Conservation (phyloP, 169 alveolate species). For the Eimeria maxima region DNA sequence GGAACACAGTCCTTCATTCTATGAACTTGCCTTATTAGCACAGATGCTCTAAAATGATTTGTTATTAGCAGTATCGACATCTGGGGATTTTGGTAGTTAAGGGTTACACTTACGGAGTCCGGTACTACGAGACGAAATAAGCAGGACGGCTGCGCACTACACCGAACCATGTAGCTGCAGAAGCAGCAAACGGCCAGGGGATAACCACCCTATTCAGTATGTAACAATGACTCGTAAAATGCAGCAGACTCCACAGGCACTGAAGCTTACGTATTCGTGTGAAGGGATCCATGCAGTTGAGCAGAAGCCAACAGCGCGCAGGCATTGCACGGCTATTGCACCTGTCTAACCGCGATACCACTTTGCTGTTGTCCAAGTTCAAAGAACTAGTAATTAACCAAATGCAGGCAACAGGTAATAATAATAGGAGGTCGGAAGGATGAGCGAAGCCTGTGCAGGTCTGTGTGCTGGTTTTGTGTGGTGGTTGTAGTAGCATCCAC, state of each 20-base stretch:
- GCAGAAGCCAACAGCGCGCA: not conserved
- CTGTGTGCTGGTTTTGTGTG: not conserved
- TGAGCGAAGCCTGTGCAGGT: not conserved
- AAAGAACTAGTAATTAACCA: not conserved
- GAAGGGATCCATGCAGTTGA: not conserved
- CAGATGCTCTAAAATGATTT: no score
- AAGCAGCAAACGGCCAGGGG: not conserved
- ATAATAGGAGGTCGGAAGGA: not conserved
- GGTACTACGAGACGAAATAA: no score
- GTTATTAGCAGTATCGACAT: no score
- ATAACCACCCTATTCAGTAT: not conserved
- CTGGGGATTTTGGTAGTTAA: no score
- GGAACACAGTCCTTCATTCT: no score
- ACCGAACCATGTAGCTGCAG: not conserved
- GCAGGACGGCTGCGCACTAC: no score
- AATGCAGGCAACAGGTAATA: not conserved
- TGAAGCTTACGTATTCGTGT: not conserved
- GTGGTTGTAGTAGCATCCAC: no score
- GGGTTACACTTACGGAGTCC: no score
- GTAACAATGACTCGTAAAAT: not conserved
- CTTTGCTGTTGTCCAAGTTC: constrained; percentile 7
- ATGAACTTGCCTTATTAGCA: no score
- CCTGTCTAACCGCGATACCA: not conserved
- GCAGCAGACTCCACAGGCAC: not conserved
- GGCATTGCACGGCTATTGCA: constrained; percentile 45